These are phyloP conservation scores for Cryphonectria nitschkei DNA, from an alignment of 2,329 filamentous ascomycete genomes.

Conservation along the genomic window DNA sequence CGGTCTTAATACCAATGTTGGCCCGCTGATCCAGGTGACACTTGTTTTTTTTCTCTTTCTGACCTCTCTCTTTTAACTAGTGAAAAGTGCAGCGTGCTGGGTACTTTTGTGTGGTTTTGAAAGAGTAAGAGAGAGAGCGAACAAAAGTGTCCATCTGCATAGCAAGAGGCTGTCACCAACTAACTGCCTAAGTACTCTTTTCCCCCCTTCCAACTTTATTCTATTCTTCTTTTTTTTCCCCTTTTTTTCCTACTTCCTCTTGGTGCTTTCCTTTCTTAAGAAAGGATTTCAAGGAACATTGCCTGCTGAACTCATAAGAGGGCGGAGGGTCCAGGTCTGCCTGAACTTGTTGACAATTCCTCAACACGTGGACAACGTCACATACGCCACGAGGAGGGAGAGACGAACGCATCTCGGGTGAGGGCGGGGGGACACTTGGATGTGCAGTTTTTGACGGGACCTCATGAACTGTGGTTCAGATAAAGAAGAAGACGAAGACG, in stretches of 20 bases:
- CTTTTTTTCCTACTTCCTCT: too few species aligned
- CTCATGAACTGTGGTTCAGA: not conserved
- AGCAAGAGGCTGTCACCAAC: not conserved
- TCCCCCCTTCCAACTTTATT: not conserved
- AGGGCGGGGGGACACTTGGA: not conserved
- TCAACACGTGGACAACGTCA: too few species aligned
- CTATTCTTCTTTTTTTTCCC: not conserved
- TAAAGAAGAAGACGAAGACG: not conserved
- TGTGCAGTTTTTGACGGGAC: not conserved
- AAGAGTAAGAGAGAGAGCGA: not conserved
- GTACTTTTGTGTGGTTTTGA: not conserved
- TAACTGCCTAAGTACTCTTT: not conserved
- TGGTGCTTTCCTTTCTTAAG: too few species aligned
- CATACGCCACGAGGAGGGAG: not conserved
- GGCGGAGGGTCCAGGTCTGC: not conserved
- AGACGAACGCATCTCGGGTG: not conserved
- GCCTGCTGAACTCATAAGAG: not conserved
- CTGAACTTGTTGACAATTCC: not conserved
- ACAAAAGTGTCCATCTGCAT: not conserved
- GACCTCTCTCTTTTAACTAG: not conserved
- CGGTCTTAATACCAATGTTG: not conserved
- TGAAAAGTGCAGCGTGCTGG: not conserved
- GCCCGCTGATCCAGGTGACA: not conserved
- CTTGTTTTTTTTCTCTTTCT: not conserved
- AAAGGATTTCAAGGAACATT: too few species aligned